phyloP scores from a whole-genome alignment of 164 flowering plant genomes.

The Dillenia suffruticosa region DNA sequence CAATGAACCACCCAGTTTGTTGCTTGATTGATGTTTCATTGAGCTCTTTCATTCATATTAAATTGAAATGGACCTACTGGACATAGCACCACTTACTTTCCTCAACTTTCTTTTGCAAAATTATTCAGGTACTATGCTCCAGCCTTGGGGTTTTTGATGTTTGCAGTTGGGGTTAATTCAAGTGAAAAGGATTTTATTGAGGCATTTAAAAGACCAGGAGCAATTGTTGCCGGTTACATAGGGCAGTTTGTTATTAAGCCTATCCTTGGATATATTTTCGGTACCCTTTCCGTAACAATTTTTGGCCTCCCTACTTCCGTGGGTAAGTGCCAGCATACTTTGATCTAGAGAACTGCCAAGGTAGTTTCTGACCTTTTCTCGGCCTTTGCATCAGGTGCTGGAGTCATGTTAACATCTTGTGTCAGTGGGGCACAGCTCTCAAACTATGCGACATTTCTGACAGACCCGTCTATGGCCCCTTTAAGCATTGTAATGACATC shows the following conservation, averaged over 20 bases:
- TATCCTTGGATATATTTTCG: constrained; percentile 73
- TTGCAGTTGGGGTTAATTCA: constrained; percentile 96
- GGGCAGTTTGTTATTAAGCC: constrained; percentile 87
- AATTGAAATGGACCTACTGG: too few relatives aligned
- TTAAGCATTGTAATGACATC: constrained; percentile 97
- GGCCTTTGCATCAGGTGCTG: constrained; percentile 64
- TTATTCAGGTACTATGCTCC: constrained; percentile 84
- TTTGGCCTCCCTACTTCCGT: constrained; percentile 75
- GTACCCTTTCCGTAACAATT: constrained; percentile 50
- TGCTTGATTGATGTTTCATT: too few relatives aligned
- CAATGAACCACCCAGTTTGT: too few relatives aligned
- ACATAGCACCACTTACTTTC: too few relatives aligned
- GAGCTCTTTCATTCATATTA: too few relatives aligned
- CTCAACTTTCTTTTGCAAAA: not conserved
- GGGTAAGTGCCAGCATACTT: constrained; percentile 38
- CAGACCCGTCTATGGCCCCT: constrained; percentile 91
- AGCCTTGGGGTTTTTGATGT: constrained; percentile 97
- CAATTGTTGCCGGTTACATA: constrained; percentile 74
- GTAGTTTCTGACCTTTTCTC: constrained; percentile 6
- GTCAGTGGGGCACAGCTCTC: constrained; percentile 98
- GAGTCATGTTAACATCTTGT: constrained; percentile 90
- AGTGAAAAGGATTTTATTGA: constrained; percentile 82
- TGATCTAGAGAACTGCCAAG: not conserved
- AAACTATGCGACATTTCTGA: constrained; percentile 89
- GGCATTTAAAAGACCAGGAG: constrained; percentile 76